Evolutionary conservation across 805 yeast species (phyloP).

Genomic region (Ogataea methanolica): DNA sequence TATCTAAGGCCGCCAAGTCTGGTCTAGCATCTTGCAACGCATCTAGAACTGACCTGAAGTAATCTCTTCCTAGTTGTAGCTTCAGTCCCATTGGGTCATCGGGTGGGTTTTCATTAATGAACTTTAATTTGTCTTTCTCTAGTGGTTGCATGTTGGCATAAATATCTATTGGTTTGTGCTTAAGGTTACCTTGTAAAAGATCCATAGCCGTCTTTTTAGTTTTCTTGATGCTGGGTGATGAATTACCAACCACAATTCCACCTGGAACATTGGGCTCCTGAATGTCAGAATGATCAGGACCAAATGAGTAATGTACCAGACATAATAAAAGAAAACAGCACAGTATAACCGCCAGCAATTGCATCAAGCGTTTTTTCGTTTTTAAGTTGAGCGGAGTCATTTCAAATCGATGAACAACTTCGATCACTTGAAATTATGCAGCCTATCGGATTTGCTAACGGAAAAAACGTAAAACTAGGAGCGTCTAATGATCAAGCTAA

Average conservation of each 20-base stretch:
- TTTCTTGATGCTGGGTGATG: not conserved
- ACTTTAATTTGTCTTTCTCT: conserved; percentile 15
- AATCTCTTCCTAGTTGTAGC: conserved; percentile 34
- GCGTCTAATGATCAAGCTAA: no score
- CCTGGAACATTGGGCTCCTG: conserved; percentile 33
- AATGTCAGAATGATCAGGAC: not conserved
- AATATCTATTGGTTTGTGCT: conserved; percentile 1
- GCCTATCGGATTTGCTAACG: no score
- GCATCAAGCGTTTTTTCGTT: not conserved
- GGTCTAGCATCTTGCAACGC: conserved; percentile 9
- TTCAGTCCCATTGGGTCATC: conserved; percentile 31
- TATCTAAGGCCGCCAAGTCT: conserved; percentile 34
- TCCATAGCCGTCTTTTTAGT: conserved; percentile 15
- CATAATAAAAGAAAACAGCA: not conserved
- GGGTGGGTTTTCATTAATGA: conserved; percentile 21
- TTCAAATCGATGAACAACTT: no score
- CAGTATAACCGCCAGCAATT: not conserved
- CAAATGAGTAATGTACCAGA: not conserved
- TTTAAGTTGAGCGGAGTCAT: not conserved
- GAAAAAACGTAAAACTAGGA: no score
- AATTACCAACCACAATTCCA: conserved; percentile 19
- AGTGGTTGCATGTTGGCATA: conserved; percentile 8
- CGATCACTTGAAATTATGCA: no score
- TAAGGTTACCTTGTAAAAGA: conserved; percentile 2
- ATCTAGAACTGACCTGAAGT: conserved; percentile 39